A percentile compares a stretch with the other conserved stretches of the same genome.
These are phyloP conservation scores for Clitocybe nebularis DNA, from an alignment of 1,284 basidiomycete genomes.

Conservation along the genomic window DNA sequence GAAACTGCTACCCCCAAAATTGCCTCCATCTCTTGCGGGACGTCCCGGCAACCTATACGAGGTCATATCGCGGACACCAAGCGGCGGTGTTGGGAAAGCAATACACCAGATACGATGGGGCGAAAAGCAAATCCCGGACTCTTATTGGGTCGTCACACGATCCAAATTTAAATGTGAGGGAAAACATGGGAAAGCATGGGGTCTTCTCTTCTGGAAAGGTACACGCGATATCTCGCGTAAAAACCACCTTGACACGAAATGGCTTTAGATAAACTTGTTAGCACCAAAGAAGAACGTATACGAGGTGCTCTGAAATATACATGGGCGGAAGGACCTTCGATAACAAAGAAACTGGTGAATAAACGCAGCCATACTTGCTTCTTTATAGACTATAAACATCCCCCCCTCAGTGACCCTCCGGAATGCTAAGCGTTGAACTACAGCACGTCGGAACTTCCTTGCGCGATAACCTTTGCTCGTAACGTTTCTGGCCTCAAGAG, in stretches of 20 bases:
- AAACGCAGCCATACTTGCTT: too few species aligned
- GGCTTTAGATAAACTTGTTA: constrained; percentile 46
- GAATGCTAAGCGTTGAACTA: too few species aligned
- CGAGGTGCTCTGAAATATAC: constrained; percentile 57
- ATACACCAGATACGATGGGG: constrained; percentile 74
- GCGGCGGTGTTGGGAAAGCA: constrained; percentile 60
- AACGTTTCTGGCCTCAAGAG: too few species aligned
- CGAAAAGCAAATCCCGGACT: constrained; percentile 59
- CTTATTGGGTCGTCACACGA: constrained; percentile 71
- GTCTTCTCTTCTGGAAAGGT: constrained; percentile 75
- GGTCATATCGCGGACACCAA: constrained; percentile 64
- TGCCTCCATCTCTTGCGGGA: constrained; percentile 56
- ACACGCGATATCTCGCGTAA: constrained; percentile 24
- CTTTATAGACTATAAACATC: too few species aligned
- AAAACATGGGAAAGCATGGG: constrained; percentile 76
- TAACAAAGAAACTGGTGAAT: constrained; percentile 9
- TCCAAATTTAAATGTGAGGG: constrained; percentile 66
- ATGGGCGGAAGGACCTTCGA: constrained; percentile 53
- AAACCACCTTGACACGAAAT: constrained; percentile 1
- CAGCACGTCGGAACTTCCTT: too few species aligned
- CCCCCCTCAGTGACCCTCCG: too few species aligned
- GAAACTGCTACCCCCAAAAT: constrained; percentile 45
- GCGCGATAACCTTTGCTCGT: too few species aligned
- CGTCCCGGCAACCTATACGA: constrained; percentile 61
- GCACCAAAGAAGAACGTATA: constrained; percentile 46